These are phyloP conservation scores for Trichoderma atrobrunneum DNA, from an alignment of 2,329 filamentous ascomycete species.

Conservation along the genomic window DNA sequence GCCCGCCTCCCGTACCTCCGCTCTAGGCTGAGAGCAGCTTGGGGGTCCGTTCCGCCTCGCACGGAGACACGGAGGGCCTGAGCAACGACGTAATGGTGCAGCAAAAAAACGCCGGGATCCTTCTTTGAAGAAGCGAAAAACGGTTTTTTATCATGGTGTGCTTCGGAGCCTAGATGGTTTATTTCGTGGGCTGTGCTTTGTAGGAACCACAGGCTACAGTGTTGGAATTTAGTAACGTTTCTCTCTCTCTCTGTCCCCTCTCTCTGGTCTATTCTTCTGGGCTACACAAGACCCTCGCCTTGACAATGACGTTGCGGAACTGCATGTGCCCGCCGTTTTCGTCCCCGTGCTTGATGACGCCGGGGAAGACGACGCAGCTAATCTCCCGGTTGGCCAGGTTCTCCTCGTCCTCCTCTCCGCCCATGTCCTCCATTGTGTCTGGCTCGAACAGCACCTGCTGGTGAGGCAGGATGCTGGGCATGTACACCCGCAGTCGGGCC, in stretches of 20 bases:
- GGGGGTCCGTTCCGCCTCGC: background rate
- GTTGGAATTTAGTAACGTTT: background rate
- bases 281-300: slow-evolving; percentile 62
- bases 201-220: background rate
- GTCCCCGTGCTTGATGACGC: slow-evolving; percentile 62
- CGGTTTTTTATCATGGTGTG: background rate
- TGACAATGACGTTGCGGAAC: slow-evolving; percentile 61
- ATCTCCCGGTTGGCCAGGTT: slow-evolving; percentile 52
- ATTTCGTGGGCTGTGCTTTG: background rate
- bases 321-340: slow-evolving; percentile 61
- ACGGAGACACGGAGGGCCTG: background rate
- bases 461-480: slow-evolving; percentile 53
- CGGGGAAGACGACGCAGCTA: slow-evolving; percentile 62
- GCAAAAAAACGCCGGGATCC: background rate
- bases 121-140: background rate
- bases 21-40: background rate
- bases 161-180: background rate
- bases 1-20: slow-evolving; percentile 6
- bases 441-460: slow-evolving; percentile 56
- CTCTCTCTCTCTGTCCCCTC: background rate
- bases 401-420: slow-evolving; percentile 60
- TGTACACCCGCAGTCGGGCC: slow-evolving; percentile 54
- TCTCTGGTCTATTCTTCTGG: slow-evolving; percentile 35
- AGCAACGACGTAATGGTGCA: background rate
- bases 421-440: slow-evolving; percentile 63